Evolutionary conservation across 768 basidiomycete genomes (phyloP).

Genomic region (Termitomyces sp.): DNA sequence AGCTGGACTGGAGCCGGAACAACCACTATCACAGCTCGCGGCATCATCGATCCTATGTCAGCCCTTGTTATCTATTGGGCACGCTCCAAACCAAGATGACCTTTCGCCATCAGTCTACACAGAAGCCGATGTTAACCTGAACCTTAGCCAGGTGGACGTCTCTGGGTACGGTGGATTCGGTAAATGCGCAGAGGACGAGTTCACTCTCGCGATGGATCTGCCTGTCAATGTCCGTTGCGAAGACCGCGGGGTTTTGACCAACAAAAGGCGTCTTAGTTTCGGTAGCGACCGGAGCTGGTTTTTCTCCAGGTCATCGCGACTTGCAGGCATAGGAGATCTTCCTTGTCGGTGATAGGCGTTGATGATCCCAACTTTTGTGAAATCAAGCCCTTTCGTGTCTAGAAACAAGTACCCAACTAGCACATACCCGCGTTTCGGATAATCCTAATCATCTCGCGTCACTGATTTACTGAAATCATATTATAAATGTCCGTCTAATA

Average conservation of each 20-base stretch:
- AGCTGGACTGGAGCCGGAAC: slow-evolving; percentile 1
- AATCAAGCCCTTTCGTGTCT: neutral
- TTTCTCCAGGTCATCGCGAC: slow-evolving; percentile 8
- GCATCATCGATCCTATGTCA: slow-evolving; percentile 22
- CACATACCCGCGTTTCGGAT: neutral
- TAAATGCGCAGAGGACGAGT: slow-evolving; percentile 32
- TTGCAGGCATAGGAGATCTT: slow-evolving; percentile 5
- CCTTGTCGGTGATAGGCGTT: slow-evolving; percentile 1
- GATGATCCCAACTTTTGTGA: neutral
- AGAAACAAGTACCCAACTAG: neutral
- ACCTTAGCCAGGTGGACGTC: slow-evolving; percentile 19
- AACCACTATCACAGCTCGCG: slow-evolving; percentile 5
- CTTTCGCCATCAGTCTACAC: slow-evolving; percentile 15
- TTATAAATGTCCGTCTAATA: neutral
- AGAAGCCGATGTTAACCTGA: slow-evolving; percentile 20
- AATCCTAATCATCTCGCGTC: neutral
- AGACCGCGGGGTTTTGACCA: slow-evolving; percentile 5
- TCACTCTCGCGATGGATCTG: slow-evolving; percentile 44
- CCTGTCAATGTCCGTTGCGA: slow-evolving; percentile 22
- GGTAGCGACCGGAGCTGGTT: slow-evolving; percentile 11
- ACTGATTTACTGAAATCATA: neutral
- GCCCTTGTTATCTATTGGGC: slow-evolving; percentile 9
- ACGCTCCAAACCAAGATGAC: slow-evolving; percentile 6
- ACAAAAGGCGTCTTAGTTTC: slow-evolving; percentile 11
- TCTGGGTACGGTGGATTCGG: slow-evolving; percentile 16